A percentile compares a stretch with the other conserved stretches of the same genome.
Evolutionary conservation across 2,329 filamentous ascomycete genomes (phyloP).

Genomic region (Beauveria asiatica): DNA sequence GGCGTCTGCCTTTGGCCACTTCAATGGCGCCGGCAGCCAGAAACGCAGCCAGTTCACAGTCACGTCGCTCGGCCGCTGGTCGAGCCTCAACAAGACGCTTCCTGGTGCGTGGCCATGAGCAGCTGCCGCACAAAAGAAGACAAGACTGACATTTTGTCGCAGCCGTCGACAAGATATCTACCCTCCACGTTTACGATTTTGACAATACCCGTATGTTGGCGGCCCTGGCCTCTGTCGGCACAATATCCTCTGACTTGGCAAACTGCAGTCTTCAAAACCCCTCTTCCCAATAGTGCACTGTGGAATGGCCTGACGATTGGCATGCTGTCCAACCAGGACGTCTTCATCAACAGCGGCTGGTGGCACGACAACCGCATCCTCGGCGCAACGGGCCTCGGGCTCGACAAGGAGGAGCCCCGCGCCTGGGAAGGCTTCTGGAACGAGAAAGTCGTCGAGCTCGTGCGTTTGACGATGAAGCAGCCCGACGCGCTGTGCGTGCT

Average conservation of each 20-base stretch:
- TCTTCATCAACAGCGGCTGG: conserved; percentile 81
- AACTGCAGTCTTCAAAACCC: conserved; percentile 72
- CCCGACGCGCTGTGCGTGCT: conserved; percentile 79
- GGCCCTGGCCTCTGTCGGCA: not conserved
- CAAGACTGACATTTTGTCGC: conserved; percentile 14
- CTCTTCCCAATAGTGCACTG: conserved; percentile 77
- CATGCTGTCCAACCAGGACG: conserved; percentile 64
- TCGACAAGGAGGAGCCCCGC: conserved; percentile 70
- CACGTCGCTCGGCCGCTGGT: conserved; percentile 78
- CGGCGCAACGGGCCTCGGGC: conserved; percentile 73
- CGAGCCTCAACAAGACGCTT: conserved; percentile 62
- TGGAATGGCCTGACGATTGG: conserved; percentile 78
- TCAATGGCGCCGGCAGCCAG: conserved; percentile 25
- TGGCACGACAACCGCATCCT: conserved; percentile 92
- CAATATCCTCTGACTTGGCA: not conserved
- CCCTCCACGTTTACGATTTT: conserved; percentile 93
- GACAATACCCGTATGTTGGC: conserved; percentile 74
- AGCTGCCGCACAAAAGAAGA: not conserved
- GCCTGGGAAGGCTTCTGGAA: conserved; percentile 97
- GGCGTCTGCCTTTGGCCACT: conserved; percentile 31
- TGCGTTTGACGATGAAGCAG: conserved; percentile 71
- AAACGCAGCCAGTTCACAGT: conserved; percentile 40
- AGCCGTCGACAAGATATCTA: conserved; percentile 61
- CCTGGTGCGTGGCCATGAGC: conserved; percentile 43
- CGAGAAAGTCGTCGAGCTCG: conserved; percentile 75